These are phyloP conservation scores for Oxytropis ochrocephala DNA, from an alignment of 306 rosid species.

Conservation along the genomic window DNA sequence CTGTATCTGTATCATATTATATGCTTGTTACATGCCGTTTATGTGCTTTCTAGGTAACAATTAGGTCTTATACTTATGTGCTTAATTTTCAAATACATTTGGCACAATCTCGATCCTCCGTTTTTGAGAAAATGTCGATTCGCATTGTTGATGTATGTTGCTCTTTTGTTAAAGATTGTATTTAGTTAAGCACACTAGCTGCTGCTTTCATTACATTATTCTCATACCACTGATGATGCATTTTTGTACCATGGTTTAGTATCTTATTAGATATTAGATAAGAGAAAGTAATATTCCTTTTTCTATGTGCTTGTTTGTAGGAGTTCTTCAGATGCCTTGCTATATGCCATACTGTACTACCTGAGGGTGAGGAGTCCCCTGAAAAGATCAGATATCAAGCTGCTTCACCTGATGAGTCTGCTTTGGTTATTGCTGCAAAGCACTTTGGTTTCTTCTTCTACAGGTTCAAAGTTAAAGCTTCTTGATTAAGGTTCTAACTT, in stretches of 20 bases:
- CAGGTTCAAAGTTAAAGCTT: slow-evolving; percentile 62
- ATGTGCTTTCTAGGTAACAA: not conserved
- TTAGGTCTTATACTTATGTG: not conserved
- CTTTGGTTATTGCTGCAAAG: slow-evolving; percentile 68
- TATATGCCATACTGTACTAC: slow-evolving; percentile 90
- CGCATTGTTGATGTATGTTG: not conserved
- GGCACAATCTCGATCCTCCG: not conserved
- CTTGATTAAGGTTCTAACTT: slow-evolving; percentile 6
- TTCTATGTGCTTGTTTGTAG: slow-evolving; percentile 10
- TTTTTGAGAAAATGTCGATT: slow-evolving; percentile 5
- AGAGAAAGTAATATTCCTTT: not conserved
- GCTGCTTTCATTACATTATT: slow-evolving; percentile 11
- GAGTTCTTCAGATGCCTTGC: slow-evolving; percentile 79
- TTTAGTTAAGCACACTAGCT: not conserved
- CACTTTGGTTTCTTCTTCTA: slow-evolving; percentile 95
- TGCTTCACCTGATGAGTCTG: slow-evolving; percentile 90
- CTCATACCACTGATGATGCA: not conserved
- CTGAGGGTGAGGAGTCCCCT: slow-evolving; percentile 85
- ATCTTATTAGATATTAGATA: not conserved
- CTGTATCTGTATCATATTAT: not conserved
- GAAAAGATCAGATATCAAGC: slow-evolving; percentile 86
- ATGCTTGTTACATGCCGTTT: not conserved
- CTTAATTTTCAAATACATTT: slow-evolving; percentile 7
- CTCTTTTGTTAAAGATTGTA: not conserved
- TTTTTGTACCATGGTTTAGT: not conserved